These are phyloP conservation scores for Penicillium coprophilum DNA, from an alignment of 495 filamentous ascomycete genomes.

Conservation along the genomic window DNA sequence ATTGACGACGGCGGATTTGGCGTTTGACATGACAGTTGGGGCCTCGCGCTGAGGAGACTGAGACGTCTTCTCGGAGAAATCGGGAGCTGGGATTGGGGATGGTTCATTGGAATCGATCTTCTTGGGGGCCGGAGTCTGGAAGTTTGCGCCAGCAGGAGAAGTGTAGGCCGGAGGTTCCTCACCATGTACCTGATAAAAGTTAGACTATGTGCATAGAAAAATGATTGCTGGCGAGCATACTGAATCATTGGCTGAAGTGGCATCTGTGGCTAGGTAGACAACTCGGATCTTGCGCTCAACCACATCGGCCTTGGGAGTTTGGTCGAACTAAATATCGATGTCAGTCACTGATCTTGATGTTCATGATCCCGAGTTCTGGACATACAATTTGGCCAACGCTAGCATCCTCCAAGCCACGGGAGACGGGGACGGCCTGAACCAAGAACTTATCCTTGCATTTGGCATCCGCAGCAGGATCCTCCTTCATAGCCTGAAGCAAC, in stretches of 20 bases:
- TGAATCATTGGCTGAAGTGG: slow-evolving; percentile 45
- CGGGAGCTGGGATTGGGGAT: slow-evolving; percentile 41
- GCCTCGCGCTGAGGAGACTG: slow-evolving; percentile 34
- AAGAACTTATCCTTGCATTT: slow-evolving; percentile 98
- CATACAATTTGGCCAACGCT: slow-evolving; percentile 80
- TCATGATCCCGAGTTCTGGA: slow-evolving; percentile 4
- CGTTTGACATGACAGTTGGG: slow-evolving; percentile 17
- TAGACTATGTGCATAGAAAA: slow-evolving; percentile 7
- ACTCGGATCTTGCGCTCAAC: slow-evolving; percentile 98
- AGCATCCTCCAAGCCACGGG: slow-evolving; percentile 75
- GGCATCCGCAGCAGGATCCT: slow-evolving; percentile 79
- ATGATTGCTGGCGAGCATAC: slow-evolving; percentile 31
- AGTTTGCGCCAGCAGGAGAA: slow-evolving; percentile 52
- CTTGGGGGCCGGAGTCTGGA: slow-evolving; percentile 49
- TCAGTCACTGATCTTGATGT: slow-evolving; percentile 17
- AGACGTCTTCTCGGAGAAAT: slow-evolving; percentile 47
- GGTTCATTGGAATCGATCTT: slow-evolving; percentile 31
- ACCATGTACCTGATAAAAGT: slow-evolving; percentile 27
- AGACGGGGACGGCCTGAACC: slow-evolving; percentile 88
- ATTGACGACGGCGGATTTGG: slow-evolving; percentile 44
- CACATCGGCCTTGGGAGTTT: slow-evolving; percentile 71
- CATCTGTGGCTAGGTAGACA: slow-evolving; percentile 66
- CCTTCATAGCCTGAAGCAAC: slow-evolving; percentile 95
- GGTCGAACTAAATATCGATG: slow-evolving; percentile 54
- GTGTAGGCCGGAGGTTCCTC: slow-evolving; percentile 57